phyloP scores from a whole-genome alignment of 2,329 filamentous ascomycete species.

The Allantophomopsis lycopodina region DNA sequence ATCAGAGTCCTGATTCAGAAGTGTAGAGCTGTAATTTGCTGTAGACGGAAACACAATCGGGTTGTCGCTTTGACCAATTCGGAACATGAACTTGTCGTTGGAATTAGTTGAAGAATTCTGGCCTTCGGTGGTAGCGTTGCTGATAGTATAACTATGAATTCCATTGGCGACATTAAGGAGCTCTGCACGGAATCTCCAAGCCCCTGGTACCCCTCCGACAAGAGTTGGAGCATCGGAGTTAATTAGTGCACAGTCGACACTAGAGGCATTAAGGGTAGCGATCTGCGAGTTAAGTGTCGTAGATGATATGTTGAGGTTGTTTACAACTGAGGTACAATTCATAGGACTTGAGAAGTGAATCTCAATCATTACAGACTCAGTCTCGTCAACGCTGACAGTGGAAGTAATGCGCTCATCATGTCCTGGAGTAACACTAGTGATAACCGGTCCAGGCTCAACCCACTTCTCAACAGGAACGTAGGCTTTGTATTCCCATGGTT shows the following conservation, averaged over 20 bases:
- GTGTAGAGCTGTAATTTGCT: conserved; percentile 42
- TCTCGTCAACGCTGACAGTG: conserved; percentile 11
- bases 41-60: conserved; percentile 40
- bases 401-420: conserved; percentile 39
- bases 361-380: conserved; percentile 22
- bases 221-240: conserved; percentile 25
- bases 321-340: conserved; percentile 39
- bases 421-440: conserved; percentile 39
- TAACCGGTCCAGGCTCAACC: conserved; percentile 34
- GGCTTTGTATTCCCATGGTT: conserved; percentile 42
- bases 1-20: conserved; percentile 29
- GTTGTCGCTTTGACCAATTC: conserved; percentile 42
- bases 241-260: conserved; percentile 19
- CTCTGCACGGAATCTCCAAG: conserved; percentile 37
- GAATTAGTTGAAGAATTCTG: conserved; percentile 31
- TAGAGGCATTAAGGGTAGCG: conserved; percentile 25
- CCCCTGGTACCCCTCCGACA: conserved; percentile 37
- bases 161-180: conserved; percentile 44
- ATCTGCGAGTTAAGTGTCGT: conserved; percentile 29
- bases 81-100: conserved; percentile 45
- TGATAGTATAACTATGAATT: conserved; percentile 41
- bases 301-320: conserved; percentile 35
- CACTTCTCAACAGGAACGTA: conserved; percentile 40
- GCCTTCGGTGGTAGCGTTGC: conserved; percentile 31
- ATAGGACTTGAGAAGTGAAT: conserved; percentile 45